Base-by-base conservation (phyloP, 768 basidiomycete species). In the Sporobolomyces phaffii region DNA sequence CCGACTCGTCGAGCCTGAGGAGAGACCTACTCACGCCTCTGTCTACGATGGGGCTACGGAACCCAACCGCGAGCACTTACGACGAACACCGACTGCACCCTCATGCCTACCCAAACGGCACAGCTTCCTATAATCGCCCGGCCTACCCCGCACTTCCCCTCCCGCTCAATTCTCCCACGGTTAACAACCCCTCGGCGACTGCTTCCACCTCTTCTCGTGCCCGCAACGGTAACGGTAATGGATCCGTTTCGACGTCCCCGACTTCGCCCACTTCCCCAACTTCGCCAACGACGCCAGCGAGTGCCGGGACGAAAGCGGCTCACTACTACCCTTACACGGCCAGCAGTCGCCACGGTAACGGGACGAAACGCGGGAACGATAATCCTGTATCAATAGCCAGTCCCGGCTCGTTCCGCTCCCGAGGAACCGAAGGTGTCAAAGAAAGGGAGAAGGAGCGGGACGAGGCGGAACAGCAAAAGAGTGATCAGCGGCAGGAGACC, bases 261-360 rank as follows among this genome's bases (percentile, higher is more conserved):
- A 50, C 47, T 34, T 56, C 65, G 0, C 60, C 65, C 2, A 67
- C 66, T 20, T 58, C 60, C 0, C 66, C 66, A 0, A 50, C 61
- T 17, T 58, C 60, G 1, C 66, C 66, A 0, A 34, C 66, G 0
- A 62, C 66, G 9, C 66, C 66, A 3, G 61, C 66, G 34, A 44
- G 41, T 2, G 62, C 66, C 2, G 61, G 60, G 4, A 62, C 56
- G 14, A 44, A 45, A 33, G 56, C 41, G 6, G 66, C 66, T 2
- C 66, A 68, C 38, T 68, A 68, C 50, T 68, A 68, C 34, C 66
- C 66, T 10, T 62, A 68, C 50, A 57, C 51, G 22, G 61, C 66
- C 5, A 58, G 48, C 14, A 41, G 40, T 50, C 56, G 61, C 31
- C 60, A 29, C 29, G 50, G 34, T 20, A 38, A 43, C 6, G 56